Evolutionary conservation across 352 stramenopile species (phyloP).

Genomic region (Globisporangium recalcitrans): DNA sequence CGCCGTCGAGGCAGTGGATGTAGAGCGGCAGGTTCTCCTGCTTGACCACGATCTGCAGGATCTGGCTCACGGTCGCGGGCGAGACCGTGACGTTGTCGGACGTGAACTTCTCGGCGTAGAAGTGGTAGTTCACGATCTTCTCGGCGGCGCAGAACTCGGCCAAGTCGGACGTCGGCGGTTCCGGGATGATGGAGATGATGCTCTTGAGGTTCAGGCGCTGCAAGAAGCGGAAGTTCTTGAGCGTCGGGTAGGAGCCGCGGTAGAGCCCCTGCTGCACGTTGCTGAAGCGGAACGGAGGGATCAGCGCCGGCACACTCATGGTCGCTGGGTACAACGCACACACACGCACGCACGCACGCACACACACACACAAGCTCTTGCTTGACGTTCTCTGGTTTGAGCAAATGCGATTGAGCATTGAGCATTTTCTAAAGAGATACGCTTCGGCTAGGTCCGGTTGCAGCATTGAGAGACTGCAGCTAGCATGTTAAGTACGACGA

Average conservation of each 20-base stretch:
- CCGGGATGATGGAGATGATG: slow-evolving; percentile 75
- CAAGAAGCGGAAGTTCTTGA: slow-evolving; percentile 86
- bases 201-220: slow-evolving; percentile 67
- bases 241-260: slow-evolving; percentile 75
- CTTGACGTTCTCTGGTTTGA: too few relatives aligned
- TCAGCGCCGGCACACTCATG: slow-evolving; percentile 59
- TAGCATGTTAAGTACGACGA: neutral
- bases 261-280: slow-evolving; percentile 78
- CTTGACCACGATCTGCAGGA: slow-evolving; percentile 74
- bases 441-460: neutral
- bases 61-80: slow-evolving; percentile 62
- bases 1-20: slow-evolving; percentile 84
- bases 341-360: neutral
- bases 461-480: neutral
- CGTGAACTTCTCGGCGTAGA: slow-evolving; percentile 86
- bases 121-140: slow-evolving; percentile 68
- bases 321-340: neutral
- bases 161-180: slow-evolving; percentile 73
- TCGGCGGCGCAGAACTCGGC: slow-evolving; percentile 66
- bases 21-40: slow-evolving; percentile 78
- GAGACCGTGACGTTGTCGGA: slow-evolving; percentile 84
- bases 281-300: slow-evolving; percentile 86
- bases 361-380: too few relatives aligned
- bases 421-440: slow-evolving; percentile 2
- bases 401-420: neutral